Conservation (phyloP, 2,329 filamentous ascomycete genomes). For the Alternaria metachromatica region DNA sequence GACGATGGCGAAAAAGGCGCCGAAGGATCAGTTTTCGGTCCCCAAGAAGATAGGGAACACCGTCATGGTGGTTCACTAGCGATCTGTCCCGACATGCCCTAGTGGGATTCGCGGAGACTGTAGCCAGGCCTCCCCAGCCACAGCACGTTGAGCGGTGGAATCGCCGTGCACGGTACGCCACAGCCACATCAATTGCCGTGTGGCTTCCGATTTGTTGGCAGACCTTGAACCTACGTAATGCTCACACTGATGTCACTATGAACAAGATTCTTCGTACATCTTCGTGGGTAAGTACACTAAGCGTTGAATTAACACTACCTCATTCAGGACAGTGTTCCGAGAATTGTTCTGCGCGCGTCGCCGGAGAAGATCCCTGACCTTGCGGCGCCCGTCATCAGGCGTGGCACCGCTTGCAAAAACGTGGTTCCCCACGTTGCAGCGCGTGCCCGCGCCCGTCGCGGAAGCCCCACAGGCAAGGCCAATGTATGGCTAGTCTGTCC, state of each 20-base stretch:
- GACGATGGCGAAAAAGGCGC: conserved; percentile 23
- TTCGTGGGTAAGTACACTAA: conserved; percentile 2
- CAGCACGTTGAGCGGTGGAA: conserved; percentile 23
- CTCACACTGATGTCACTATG: conserved; percentile 8
- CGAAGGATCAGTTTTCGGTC: conserved; percentile 10
- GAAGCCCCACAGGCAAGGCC: conserved; percentile 28
- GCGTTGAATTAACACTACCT: conserved; percentile 9
- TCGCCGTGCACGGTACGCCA: conserved; percentile 28
- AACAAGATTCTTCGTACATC: not conserved
- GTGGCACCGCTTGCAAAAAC: conserved; percentile 32
- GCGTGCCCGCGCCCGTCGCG: conserved; percentile 34
- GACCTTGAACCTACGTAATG: conserved; percentile 6
- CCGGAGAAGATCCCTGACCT: conserved; percentile 14
- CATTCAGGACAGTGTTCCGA: conserved; percentile 9
- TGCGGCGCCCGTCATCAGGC: conserved; percentile 25
- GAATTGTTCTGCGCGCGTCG: conserved; percentile 15
- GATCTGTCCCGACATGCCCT: not conserved
- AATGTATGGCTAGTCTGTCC: conserved; percentile 34
- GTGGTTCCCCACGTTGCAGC: conserved; percentile 45
- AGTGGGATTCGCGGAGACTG: conserved; percentile 2
- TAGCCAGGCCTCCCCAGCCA: conserved; percentile 19
- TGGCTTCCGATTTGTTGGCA: conserved; percentile 27
- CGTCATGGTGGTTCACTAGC: conserved; percentile 18
- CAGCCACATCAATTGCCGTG: conserved; percentile 24
- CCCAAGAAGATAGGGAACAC: conserved; percentile 17